Evolutionary conservation across 2,329 filamentous ascomycete genomes (phyloP), one percentile per base, ranked within the genome.

Genomic region (Neonectria ditissima): DNA sequence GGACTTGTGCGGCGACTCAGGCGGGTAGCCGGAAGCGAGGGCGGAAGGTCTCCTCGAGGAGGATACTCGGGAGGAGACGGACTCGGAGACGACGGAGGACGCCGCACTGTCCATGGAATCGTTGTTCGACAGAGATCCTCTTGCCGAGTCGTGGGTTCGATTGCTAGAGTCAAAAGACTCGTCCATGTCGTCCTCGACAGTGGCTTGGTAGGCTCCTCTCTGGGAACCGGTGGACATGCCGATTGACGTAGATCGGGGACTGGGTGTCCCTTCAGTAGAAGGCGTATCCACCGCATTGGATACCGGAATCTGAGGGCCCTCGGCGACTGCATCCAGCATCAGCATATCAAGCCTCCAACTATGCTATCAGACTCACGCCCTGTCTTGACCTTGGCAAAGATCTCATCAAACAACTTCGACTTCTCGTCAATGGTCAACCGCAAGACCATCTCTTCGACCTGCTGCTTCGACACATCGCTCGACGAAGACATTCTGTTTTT

Each of bases 401-500:
- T 72, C 54, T 73, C 70, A 37, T 74, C 69, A 54, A 74, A 67
- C 69, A 68, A 70, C 51, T 59, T 66, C 4, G 62, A 54, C 59
- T 72, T 74, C 65, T 74, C 72, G 45, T 70, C 72, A 44, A 71
- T 67, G 6, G 69, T 73, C 47, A 72, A 32, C 59, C 65, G 66
- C 13, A 55, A 60, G 11, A 74, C 65, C 54, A 74, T 20, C 26
- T 69, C 71, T 22, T 74, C 72, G 34, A 74, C 65, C 16, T 72
- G 62, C 47, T 74, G 62, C 58, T 74, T 74, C 1, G 71, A 73
- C 63, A 74, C 69, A 43, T 74, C 71, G 26, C 47, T 54, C 3
- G 55, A 18, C 32, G 61, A 55, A 30, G 65, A 69, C 63, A 67
- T 63, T 39, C 63, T 69, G 54, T 71, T 68, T 45, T 63, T 73